A percentile compares a stretch with the other conserved stretches of the same genome.
Evolutionary conservation across 306 rosid species (phyloP).

Genomic region (Styphnolobium japonicum): DNA sequence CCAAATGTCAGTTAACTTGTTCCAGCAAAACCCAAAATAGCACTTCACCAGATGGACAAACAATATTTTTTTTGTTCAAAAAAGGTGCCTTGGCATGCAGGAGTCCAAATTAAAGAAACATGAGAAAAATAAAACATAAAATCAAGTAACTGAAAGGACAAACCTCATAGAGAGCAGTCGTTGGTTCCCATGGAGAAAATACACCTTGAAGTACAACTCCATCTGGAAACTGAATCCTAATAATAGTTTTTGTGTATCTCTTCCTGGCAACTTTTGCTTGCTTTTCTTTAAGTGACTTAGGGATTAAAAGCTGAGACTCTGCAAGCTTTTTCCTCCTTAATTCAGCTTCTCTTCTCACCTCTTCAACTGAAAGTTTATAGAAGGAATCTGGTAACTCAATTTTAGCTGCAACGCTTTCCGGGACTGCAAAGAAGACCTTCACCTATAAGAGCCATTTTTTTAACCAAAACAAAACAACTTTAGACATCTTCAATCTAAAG

Average conservation of each 20-base stretch:
- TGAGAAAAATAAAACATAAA: neutral
- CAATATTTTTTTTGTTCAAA: neutral
- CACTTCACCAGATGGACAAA: neutral
- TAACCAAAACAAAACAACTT: neutral
- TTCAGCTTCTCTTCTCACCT: slow-evolving; percentile 89
- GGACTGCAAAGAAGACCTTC: slow-evolving; percentile 89
- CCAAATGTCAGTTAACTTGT: neutral
- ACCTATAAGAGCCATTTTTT: slow-evolving; percentile 39
- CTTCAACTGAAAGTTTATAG: slow-evolving; percentile 65
- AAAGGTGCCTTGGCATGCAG: neutral
- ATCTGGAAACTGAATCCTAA: slow-evolving; percentile 91
- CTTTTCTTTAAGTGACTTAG: slow-evolving; percentile 81
- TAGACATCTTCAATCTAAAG: slow-evolving; percentile 7
- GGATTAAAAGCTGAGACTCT: slow-evolving; percentile 89
- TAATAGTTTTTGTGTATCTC: slow-evolving; percentile 62
- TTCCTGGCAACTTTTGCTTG: slow-evolving; percentile 77
- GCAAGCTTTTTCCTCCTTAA: slow-evolving; percentile 81
- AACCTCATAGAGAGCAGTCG: slow-evolving; percentile 79
- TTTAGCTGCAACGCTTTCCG: slow-evolving; percentile 80
- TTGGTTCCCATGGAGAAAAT: slow-evolving; percentile 80
- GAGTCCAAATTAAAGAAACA: neutral
- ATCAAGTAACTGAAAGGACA: slow-evolving; percentile 27
- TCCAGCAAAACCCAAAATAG: neutral
- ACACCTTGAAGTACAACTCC: slow-evolving; percentile 90
- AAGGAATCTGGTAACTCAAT: slow-evolving; percentile 89